Evolutionary conservation across 495 filamentous ascomycete species (phyloP).

Genomic region (Neurospora sp.): DNA sequence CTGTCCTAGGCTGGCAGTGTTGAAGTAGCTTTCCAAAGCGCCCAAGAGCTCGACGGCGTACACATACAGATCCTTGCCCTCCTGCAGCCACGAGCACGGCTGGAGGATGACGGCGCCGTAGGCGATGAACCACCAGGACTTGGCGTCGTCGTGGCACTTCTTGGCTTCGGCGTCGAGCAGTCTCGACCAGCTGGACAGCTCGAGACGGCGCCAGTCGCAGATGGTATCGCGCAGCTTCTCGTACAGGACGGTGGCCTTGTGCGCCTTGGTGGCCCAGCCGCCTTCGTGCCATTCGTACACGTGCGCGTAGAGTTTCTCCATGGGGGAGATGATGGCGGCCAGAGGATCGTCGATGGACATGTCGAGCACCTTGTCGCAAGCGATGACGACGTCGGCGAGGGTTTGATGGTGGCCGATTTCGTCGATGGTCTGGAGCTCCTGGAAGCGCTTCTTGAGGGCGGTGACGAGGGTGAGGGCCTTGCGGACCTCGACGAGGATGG

Average conservation of each 20-base stretch:
- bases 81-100: slow-evolving; percentile 50
- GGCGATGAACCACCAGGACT: slow-evolving; percentile 93
- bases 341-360: slow-evolving; percentile 77
- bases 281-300: slow-evolving; percentile 85
- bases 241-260: slow-evolving; percentile 56
- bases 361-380: slow-evolving; percentile 61
- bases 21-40: slow-evolving; percentile 66
- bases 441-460: slow-evolving; percentile 57
- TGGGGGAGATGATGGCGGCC: slow-evolving; percentile 68
- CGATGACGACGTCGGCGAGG: slow-evolving; percentile 62
- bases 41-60: slow-evolving; percentile 59
- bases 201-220: slow-evolving; percentile 79
- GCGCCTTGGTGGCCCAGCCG: slow-evolving; percentile 69
- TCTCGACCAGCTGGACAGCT: slow-evolving; percentile 82
- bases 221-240: slow-evolving; percentile 66
- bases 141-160: slow-evolving; percentile 63
- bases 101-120: slow-evolving; percentile 78
- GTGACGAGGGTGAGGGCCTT: slow-evolving; percentile 57
- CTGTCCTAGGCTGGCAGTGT: slow-evolving; percentile 66
- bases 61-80: slow-evolving; percentile 43
- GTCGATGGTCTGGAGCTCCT: slow-evolving; percentile 51
- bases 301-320: slow-evolving; percentile 71
- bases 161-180: slow-evolving; percentile 78
- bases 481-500: slow-evolving; percentile 62
- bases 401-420: slow-evolving; percentile 48